Percentiles rank a stretch among this genome's conserved stretches.
Evolutionary conservation across 805 yeast genomes (phyloP).

Genomic region (Saturnispora zaruensis): DNA sequence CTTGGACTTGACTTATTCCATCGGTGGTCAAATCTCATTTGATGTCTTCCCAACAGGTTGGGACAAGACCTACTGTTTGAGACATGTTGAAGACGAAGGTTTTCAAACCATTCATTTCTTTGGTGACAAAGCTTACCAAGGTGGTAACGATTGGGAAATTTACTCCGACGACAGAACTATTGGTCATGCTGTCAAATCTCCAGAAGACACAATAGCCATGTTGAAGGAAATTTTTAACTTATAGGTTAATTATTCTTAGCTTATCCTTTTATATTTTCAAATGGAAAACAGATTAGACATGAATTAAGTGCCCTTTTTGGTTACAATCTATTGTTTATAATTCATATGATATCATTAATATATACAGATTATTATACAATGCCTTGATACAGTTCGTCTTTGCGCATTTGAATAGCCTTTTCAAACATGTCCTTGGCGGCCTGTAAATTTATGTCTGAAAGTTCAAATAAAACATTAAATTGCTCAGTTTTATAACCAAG

Average conservation of each 20-base stretch:
- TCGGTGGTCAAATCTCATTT: slow-evolving; percentile 98
- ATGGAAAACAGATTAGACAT: background rate
- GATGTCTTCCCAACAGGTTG: slow-evolving; percentile 99
- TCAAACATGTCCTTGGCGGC: background rate
- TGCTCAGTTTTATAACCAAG: slow-evolving; percentile 1
- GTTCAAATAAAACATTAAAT: background rate
- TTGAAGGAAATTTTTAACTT: slow-evolving; percentile 72
- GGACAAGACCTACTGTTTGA: slow-evolving; percentile 98
- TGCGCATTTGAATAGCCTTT: background rate
- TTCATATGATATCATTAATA: too few species aligned
- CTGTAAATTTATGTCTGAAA: background rate
- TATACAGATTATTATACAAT: background rate
- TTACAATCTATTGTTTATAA: background rate
- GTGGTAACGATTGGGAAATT: slow-evolving; percentile 99
- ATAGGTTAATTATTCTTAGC: slow-evolving; percentile 19
- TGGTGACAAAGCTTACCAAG: slow-evolving; percentile 95
- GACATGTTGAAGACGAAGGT: slow-evolving; percentile 79
- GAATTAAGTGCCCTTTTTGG: background rate
- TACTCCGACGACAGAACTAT: slow-evolving; percentile 85
- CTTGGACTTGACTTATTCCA: slow-evolving; percentile 84
- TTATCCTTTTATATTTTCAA: background rate
- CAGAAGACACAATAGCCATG: slow-evolving; percentile 81
- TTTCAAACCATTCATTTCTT: slow-evolving; percentile 91
- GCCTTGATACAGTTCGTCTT: background rate
- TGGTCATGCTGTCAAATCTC: slow-evolving; percentile 88